These are phyloP conservation scores for Pseudevernia furfuracea DNA, from an alignment of 495 filamentous ascomycete species.

Conservation along the genomic window DNA sequence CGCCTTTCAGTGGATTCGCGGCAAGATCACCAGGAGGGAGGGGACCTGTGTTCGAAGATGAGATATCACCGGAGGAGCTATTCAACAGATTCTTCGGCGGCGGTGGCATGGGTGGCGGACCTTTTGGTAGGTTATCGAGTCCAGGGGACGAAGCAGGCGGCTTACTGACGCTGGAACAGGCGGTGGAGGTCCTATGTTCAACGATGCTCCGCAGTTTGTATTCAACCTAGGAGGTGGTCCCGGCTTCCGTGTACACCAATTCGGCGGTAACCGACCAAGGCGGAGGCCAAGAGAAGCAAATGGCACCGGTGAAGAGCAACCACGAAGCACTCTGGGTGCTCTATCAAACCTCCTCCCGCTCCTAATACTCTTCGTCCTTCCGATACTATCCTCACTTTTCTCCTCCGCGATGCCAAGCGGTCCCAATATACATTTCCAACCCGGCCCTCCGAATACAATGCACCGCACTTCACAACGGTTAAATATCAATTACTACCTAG, in stretches of 20 bases:
- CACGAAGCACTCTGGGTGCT: conserved; percentile 40
- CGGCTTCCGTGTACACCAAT: conserved; percentile 78
- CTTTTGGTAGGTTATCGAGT: conserved; percentile 48
- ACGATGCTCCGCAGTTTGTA: conserved; percentile 74
- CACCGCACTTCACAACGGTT: conserved; percentile 62
- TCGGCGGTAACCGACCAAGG: conserved; percentile 61
- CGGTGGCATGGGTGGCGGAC: conserved; percentile 55
- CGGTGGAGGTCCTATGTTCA: conserved; percentile 46
- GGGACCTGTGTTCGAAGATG: conserved; percentile 67
- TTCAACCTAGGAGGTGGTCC: conserved; percentile 86
- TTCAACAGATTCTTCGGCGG: conserved; percentile 92
- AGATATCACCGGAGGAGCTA: conserved; percentile 93
- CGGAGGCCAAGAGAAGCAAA: conserved; percentile 62
- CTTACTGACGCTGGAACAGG: conserved; percentile 29
- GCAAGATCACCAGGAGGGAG: conserved; percentile 40
- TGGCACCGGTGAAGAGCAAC: conserved; percentile 41
- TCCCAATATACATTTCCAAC: conserved; percentile 60
- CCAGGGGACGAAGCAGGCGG: conserved; percentile 7
- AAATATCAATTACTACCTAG: conserved; percentile 74
- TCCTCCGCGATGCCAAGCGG: conserved; percentile 52
- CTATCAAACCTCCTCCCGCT: conserved; percentile 70
- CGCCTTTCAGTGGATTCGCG: conserved; percentile 62
- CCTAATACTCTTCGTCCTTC: conserved; percentile 80
- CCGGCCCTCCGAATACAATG: conserved; percentile 60
- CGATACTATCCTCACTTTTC: conserved; percentile 75